Conservation (phyloP, 2,329 filamentous ascomycete genomes). For the Emydomyces testavorans region DNA sequence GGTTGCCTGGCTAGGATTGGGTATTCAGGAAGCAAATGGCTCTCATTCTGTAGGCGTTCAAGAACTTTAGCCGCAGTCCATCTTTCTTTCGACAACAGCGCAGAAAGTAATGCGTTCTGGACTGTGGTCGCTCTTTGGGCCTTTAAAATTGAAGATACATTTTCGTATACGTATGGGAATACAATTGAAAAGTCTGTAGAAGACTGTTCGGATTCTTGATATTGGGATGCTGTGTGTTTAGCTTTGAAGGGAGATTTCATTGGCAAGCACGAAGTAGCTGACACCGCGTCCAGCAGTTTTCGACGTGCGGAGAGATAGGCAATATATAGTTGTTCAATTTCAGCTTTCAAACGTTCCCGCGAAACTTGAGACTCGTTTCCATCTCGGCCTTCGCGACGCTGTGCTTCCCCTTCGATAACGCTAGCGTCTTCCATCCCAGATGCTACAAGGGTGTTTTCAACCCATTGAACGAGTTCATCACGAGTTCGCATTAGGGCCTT, state of each 20-base stretch:
- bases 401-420: slow-evolving; percentile 21
- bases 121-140: slow-evolving; percentile 28
- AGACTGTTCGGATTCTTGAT: neutral
- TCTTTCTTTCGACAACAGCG: slow-evolving; percentile 31
- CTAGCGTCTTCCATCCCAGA: slow-evolving; percentile 24
- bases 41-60: slow-evolving; percentile 34
- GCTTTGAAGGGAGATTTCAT: slow-evolving; percentile 19
- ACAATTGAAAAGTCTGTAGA: slow-evolving; percentile 8
- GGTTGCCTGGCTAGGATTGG: slow-evolving; percentile 28
- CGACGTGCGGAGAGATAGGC: slow-evolving; percentile 29
- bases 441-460: slow-evolving; percentile 39
- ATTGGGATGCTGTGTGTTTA: neutral
- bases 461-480: slow-evolving; percentile 41
- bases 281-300: slow-evolving; percentile 27
- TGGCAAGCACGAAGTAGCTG: slow-evolving; percentile 27
- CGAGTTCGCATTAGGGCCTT: slow-evolving; percentile 35
- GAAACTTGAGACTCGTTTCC: slow-evolving; percentile 18
- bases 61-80: slow-evolving; percentile 27
- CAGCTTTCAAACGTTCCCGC: slow-evolving; percentile 25
- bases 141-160: slow-evolving; percentile 28
- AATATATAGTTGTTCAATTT: slow-evolving; percentile 28
- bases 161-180: slow-evolving; percentile 26
- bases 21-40: slow-evolving; percentile 35
- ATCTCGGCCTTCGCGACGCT: slow-evolving; percentile 16
- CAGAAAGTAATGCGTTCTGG: slow-evolving; percentile 30